A percentile compares a stretch with the other conserved stretches of the same genome.
Evolutionary conservation across 371 early-diverging fungal species (phyloP).

Genomic region (Mucor ambiguus): DNA sequence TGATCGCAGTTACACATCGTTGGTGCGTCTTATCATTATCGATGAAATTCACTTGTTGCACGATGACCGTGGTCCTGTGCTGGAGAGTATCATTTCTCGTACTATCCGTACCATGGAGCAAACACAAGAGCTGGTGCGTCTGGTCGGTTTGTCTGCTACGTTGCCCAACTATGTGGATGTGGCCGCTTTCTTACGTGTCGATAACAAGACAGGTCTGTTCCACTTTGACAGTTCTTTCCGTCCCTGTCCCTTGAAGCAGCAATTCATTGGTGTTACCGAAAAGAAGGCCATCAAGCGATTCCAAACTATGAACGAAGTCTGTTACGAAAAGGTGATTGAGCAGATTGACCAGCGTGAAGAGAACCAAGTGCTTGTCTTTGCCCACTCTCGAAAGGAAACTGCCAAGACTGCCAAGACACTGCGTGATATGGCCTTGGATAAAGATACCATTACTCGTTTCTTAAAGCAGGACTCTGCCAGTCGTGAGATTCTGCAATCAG

Average conservation of each 20-base stretch:
- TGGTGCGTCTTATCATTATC: conserved; percentile 95
- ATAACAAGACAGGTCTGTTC: conserved; percentile 82
- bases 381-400: conserved; percentile 98
- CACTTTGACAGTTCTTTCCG: conserved; percentile 93
- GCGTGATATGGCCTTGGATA: conserved; percentile 89
- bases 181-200: conserved; percentile 93
- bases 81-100: conserved; percentile 97
- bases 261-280: conserved; percentile 95
- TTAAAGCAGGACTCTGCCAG: conserved; percentile 77
- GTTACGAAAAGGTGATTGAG: conserved; percentile 92
- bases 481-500: conserved; percentile 82
- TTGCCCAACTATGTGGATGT: conserved; percentile 99
- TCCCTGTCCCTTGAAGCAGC: conserved; percentile 95
- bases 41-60: conserved; percentile 99
- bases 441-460: conserved; percentile 81
- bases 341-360: conserved; percentile 74
- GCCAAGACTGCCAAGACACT: conserved; percentile 91
- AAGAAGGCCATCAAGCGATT: conserved; percentile 94
- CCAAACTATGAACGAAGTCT: conserved; percentile 95
- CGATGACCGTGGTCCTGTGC: conserved; percentile 98
- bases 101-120: conserved; percentile 90
- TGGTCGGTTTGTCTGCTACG: conserved; percentile 99
- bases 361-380: conserved; percentile 97
- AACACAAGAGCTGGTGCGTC: conserved; percentile 88
- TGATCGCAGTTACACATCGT: conserved; percentile 88